phyloP scores from a whole-genome alignment of 176 grass and related monocot genomes.

The Ensete ventricosum region DNA sequence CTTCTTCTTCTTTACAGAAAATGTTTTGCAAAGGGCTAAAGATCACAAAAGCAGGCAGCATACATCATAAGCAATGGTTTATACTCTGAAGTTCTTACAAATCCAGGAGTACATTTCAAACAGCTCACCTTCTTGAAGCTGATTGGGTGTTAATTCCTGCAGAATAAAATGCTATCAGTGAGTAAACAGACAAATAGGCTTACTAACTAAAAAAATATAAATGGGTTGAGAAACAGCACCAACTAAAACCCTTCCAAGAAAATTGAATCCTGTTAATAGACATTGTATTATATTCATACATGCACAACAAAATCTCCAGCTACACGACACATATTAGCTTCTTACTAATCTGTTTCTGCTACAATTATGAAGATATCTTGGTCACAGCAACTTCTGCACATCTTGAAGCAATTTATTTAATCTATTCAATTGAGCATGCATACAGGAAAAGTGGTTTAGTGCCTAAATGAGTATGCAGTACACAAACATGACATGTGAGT shows the following conservation, averaged over 20 bases:
- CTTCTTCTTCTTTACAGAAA: constrained; percentile 27
- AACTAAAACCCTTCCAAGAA: neutral
- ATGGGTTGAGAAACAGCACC: neutral
- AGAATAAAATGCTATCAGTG: neutral
- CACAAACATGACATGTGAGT: no score
- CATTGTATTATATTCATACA: neutral
- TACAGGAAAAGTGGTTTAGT: no score
- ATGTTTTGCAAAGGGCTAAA: constrained; percentile 25
- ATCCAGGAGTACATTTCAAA: neutral
- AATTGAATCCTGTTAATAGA: no score
- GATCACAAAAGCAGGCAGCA: neutral
- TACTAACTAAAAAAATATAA: neutral
- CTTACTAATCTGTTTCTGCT: neutral
- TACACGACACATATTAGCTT: neutral
- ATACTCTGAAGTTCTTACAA: neutral
- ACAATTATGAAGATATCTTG: neutral
- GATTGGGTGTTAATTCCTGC: constrained; percentile 22
- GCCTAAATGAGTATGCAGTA: no score
- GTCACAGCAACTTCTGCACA: no score
- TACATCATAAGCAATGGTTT: neutral
- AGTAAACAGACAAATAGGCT: neutral
- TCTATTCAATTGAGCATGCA: no score
- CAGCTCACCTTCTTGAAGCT: constrained; percentile 23
- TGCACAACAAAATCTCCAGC: neutral
- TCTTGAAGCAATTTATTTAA: no score